Base-by-base conservation (phyloP, 225 moss, liverwort and hornwort species). In the Polytrichum commune region DNA sequence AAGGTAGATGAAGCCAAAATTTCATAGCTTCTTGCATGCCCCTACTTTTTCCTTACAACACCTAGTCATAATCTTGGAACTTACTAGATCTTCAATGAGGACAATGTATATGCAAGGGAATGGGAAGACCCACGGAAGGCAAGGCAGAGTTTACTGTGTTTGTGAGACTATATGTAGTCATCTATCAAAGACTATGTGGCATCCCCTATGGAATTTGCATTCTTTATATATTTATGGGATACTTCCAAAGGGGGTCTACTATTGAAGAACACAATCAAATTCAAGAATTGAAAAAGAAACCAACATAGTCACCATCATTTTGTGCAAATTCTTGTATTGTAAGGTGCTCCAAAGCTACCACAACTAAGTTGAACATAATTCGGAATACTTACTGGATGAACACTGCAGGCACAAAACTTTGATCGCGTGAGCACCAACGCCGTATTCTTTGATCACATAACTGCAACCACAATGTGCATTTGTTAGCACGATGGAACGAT, bases 361-460 rank as follows among this genome's bases (percentile, higher is more conserved):
- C 8, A 24, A 7, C 24, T 20, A 24, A 4, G 7, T 20, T 58
- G 1, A 20, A 6, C 73, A 70, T 22, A 19, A 65, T 26, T 27
- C 23, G 5, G 57, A 23, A 62, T 32, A 77, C 84, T 77, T 57
- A 88, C 88, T 88, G 54, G 88, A 88, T 53, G 88, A 84, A 56
- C 75, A 75, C 23, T 88, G 88, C 55, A 88, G 82, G 77, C 82
- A 88, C 75, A 84, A 23, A 62, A 88, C 75, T 73, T 75, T 88
- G 46, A 88, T 75, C 46, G 79, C 66, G 62, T 84, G 88, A 62
- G 88, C 82, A 4, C 88, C 88, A 62, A 82, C 66, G 25, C 69
- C 32, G 25, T 60, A 88, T 72, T 84, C 82, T 72, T 77, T 82
- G 9, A 77, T 81, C 29, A 88, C 4, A 66, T 88, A 88, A 71